These are phyloP conservation scores for Zygosaccharomyces pseudobailii DNA, from an alignment of 1,139 yeast species.

Conservation along the genomic window DNA sequence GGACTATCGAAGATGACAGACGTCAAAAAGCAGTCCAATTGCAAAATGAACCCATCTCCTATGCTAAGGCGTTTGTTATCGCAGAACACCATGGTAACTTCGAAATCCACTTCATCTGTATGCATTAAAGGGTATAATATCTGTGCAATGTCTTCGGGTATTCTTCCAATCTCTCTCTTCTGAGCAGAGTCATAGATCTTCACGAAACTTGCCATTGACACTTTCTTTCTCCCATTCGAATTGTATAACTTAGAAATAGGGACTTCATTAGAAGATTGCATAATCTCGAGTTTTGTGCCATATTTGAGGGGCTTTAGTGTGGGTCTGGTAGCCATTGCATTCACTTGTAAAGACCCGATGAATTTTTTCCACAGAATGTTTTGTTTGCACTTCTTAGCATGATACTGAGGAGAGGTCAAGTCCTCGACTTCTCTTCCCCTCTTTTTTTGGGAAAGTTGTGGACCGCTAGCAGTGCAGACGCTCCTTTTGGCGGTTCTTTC, in stretches of 20 bases:
- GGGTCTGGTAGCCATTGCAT: constrained; percentile 83
- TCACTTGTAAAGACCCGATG: constrained; percentile 68
- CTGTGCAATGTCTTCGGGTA: constrained; percentile 69
- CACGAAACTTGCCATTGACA: constrained; percentile 23
- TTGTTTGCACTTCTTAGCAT: constrained; percentile 11
- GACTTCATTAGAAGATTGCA: constrained; percentile 31
- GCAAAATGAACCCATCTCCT: constrained; percentile 68
- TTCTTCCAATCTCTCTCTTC: constrained; percentile 65
- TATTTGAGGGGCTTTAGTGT: constrained; percentile 50
- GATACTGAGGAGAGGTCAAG: background rate
- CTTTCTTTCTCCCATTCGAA: constrained; percentile 21
- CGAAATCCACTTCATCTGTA: constrained; percentile 50
- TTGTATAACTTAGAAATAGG: constrained; percentile 29
- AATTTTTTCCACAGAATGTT: constrained; percentile 38
- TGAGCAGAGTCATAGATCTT: constrained; percentile 25
- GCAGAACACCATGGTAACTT: constrained; percentile 57
- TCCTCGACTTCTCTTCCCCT: constrained; percentile 4
- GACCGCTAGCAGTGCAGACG: background rate
- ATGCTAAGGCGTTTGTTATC: constrained; percentile 50
- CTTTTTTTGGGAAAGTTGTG: background rate
- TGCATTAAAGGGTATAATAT: constrained; percentile 64
- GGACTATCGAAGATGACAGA: constrained; percentile 44
- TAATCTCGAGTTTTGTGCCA: constrained; percentile 45
- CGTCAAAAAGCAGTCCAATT: constrained; percentile 56
- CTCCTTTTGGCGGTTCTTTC: background rate